These are phyloP conservation scores for Trichoderma sp. DNA, from an alignment of 2,329 filamentous ascomycete species.

Conservation along the genomic window DNA sequence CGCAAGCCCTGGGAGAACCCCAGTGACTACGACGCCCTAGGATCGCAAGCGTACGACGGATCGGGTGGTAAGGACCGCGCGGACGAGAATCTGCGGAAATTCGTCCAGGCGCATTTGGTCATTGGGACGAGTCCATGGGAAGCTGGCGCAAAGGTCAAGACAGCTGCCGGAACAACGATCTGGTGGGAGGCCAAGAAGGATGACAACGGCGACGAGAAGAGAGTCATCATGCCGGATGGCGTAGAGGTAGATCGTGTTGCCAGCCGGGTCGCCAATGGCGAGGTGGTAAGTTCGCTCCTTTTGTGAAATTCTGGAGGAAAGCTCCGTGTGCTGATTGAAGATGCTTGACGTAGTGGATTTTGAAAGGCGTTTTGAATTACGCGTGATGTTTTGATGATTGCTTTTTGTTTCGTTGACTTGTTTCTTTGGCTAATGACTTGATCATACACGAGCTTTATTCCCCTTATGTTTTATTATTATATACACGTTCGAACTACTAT, in stretches of 20 bases:
- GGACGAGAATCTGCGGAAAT: slow-evolving; percentile 71
- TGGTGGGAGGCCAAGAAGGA: slow-evolving; percentile 72
- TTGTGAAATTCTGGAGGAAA: background rate
- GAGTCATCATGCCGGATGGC: slow-evolving; percentile 75
- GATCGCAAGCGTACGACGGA: slow-evolving; percentile 74
- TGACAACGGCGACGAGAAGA: slow-evolving; percentile 52
- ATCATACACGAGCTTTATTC: background rate
- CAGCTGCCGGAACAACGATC: slow-evolving; percentile 63
- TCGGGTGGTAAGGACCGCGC: slow-evolving; percentile 74
- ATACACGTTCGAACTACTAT: background rate
- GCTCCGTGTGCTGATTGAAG: background rate
- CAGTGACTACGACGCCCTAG: slow-evolving; percentile 67
- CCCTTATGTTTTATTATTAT: background rate
- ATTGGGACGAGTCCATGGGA: slow-evolving; percentile 74
- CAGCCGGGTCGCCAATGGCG: slow-evolving; percentile 79
- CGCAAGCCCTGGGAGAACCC: slow-evolving; percentile 86
- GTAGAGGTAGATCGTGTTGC: slow-evolving; percentile 76
- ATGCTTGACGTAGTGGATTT: slow-evolving; percentile 58
- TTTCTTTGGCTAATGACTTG: background rate
- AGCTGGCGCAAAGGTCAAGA: slow-evolving; percentile 65
- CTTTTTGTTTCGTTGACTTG: background rate
- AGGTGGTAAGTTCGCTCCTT: slow-evolving; percentile 57
- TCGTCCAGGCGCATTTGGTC: slow-evolving; percentile 86
- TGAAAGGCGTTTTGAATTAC: slow-evolving; percentile 55
- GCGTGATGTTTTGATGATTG: slow-evolving; percentile 23